Evolutionary conservation across 2,329 filamentous ascomycete species (phyloP).

Genomic region (Fusarium tuaranense): DNA sequence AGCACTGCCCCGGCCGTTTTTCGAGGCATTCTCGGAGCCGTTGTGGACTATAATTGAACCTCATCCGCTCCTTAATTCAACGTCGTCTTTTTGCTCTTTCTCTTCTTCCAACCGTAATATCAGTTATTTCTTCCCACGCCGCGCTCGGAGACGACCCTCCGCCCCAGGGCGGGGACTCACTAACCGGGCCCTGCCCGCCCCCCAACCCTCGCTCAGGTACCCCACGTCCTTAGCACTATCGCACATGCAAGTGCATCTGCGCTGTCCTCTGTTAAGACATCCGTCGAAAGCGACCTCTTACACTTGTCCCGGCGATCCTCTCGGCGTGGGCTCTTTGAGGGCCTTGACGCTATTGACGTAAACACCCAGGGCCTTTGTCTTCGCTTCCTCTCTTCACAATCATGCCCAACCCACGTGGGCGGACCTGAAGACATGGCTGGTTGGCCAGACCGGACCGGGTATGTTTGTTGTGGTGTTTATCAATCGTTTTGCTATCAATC

Average conservation of each 20-base stretch:
- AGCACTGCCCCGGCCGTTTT: constrained; percentile 25
- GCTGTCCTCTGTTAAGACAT: constrained; percentile 18
- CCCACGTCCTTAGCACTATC: constrained; percentile 20
- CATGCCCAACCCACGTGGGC: constrained; percentile 29
- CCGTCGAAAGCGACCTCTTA: background rate
- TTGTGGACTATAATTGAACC: constrained; percentile 35
- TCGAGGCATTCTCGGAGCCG: constrained; percentile 19
- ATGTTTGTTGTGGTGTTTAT: constrained; percentile 7
- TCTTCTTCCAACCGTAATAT: background rate
- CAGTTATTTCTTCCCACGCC: background rate
- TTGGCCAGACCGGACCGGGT: background rate
- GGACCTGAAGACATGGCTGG: constrained; percentile 12
- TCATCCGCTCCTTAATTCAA: constrained; percentile 23
- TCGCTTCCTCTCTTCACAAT: constrained; percentile 5
- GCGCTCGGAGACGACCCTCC: constrained; percentile 20
- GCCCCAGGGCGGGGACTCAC: constrained; percentile 14
- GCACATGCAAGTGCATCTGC: constrained; percentile 12
- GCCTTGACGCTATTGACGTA: constrained; percentile 10
- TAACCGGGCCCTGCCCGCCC: constrained; percentile 3
- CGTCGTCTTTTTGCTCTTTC: background rate
- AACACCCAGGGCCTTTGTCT: background rate
- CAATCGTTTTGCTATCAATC: constrained; percentile 15
- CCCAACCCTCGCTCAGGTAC: background rate
- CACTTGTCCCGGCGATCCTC: background rate
- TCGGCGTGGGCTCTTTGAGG: constrained; percentile 5